Percentiles rank a stretch among this genome's conserved stretches.
Evolutionary conservation across 108 stramenopile genomes (phyloP).

Genomic region (Cyclostephanos tholiformis): DNA sequence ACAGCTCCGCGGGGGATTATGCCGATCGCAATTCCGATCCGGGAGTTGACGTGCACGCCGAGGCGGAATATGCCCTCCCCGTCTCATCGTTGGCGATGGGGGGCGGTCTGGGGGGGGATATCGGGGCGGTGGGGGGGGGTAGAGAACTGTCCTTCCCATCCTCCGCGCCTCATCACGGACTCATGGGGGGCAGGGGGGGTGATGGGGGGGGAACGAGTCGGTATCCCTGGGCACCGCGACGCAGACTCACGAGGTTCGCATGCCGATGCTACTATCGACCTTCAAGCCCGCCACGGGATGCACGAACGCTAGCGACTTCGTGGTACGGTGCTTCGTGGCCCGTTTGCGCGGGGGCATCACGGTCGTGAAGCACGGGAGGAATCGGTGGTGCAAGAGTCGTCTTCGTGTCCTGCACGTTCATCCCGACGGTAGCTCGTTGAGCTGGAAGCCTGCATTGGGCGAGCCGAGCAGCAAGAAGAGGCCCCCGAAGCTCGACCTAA

Average conservation of each 20-base stretch:
- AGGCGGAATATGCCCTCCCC: slow-evolving; percentile 1
- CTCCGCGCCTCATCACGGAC: slow-evolving; percentile 2
- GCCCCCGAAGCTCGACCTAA: slow-evolving; percentile 86
- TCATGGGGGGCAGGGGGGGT: slow-evolving; percentile 1
- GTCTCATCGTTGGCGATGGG: too few species aligned
- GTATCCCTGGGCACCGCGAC: slow-evolving; percentile 81
- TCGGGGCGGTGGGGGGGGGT: too few species aligned
- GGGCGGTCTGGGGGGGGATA: too few species aligned
- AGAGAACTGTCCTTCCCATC: neutral
- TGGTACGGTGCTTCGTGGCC: slow-evolving; percentile 92
- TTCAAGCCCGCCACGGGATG: slow-evolving; percentile 92
- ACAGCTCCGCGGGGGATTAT: slow-evolving; percentile 31
- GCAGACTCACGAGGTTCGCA: slow-evolving; percentile 85
- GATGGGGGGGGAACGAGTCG: slow-evolving; percentile 9
- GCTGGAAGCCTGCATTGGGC: slow-evolving; percentile 88
- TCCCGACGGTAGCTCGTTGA: slow-evolving; percentile 79
- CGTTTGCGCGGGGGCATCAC: slow-evolving; percentile 82
- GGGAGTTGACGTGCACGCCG: slow-evolving; percentile 28
- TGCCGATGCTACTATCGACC: slow-evolving; percentile 87
- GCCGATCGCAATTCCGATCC: slow-evolving; percentile 46
- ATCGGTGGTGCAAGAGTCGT: slow-evolving; percentile 88
- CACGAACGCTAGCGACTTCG: slow-evolving; percentile 91
- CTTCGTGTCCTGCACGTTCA: slow-evolving; percentile 87
- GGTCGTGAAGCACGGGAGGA: slow-evolving; percentile 88
- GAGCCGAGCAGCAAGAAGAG: slow-evolving; percentile 75